phyloP scores from a whole-genome alignment of 768 basidiomycete species.

The Serendipita sp. region DNA sequence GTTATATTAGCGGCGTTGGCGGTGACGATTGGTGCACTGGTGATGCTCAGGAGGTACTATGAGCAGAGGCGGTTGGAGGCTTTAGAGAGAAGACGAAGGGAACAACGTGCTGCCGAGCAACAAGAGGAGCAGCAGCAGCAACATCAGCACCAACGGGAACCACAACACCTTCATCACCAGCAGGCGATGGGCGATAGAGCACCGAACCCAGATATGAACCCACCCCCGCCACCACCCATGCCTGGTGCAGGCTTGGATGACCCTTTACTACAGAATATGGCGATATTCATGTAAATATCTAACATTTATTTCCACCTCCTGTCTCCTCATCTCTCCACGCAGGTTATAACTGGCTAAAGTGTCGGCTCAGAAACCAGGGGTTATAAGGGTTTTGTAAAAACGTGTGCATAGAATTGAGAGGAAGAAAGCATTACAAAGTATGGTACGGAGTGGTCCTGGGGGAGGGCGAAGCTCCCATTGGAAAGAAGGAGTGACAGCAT shows the following conservation, averaged over 20 bases:
- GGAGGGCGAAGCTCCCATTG: too few relatives aligned
- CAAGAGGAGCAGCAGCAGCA: not conserved
- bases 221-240: not conserved
- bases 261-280: not conserved
- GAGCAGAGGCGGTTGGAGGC: not conserved
- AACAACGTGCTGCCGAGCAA: not conserved
- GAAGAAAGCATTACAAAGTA: too few relatives aligned
- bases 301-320: not conserved
- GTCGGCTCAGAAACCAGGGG: not conserved
- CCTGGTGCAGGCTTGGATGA: not conserved
- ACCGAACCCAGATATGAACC: not conserved
- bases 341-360: not conserved
- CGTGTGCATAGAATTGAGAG: too few relatives aligned
- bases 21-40: conserved; percentile 24
- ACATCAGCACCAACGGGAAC: not conserved
- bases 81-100: not conserved
- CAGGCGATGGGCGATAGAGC: not conserved
- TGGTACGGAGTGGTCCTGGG: too few relatives aligned
- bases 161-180: not conserved
- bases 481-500: too few relatives aligned
- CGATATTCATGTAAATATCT: not conserved
- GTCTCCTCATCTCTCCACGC: too few relatives aligned
- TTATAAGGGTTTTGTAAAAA: not conserved
- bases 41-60: not conserved
- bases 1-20: conserved; percentile 56